Evolutionary conservation across 1,284 basidiomycete genomes (phyloP).

Genomic region (Moesziomyces sp.): DNA sequence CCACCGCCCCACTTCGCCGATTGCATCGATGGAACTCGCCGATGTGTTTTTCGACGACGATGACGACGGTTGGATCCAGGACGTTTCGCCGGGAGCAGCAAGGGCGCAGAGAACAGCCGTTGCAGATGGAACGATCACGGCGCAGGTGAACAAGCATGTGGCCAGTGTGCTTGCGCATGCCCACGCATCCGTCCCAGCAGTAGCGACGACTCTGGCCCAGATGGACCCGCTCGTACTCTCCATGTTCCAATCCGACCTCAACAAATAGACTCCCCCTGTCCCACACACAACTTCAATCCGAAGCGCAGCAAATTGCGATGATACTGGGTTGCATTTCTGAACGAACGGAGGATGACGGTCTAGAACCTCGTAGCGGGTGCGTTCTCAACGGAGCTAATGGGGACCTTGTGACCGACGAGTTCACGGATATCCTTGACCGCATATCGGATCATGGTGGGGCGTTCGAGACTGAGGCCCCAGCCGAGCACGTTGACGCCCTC

Average conservation of each 20-base stretch:
- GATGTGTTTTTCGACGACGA: slow-evolving; percentile 41
- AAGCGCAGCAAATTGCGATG: not conserved
- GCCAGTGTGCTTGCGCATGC: slow-evolving; percentile 45
- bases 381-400: slow-evolving; percentile 68
- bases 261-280: not conserved
- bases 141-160: slow-evolving; percentile 45
- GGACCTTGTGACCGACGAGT: slow-evolving; percentile 95
- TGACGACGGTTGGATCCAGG: slow-evolving; percentile 54
- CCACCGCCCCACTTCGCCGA: slow-evolving; percentile 38
- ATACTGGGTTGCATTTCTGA: not conserved
- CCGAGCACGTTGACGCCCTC: slow-evolving; percentile 96
- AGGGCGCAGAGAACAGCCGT: slow-evolving; percentile 38
- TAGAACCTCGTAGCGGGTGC: slow-evolving; percentile 66
- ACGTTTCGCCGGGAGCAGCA: slow-evolving; percentile 56
- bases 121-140: slow-evolving; percentile 47
- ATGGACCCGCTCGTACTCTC: slow-evolving; percentile 64
- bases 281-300: not conserved
- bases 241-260: slow-evolving; percentile 57
- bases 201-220: slow-evolving; percentile 30
- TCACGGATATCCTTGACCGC: slow-evolving; percentile 95
- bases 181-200: slow-evolving; percentile 28
- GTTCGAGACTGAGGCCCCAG: slow-evolving; percentile 93
- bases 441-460: slow-evolving; percentile 95
- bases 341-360: not conserved
- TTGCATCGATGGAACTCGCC: slow-evolving; percentile 45